Evolutionary conservation across 2,329 filamentous ascomycete genomes (phyloP).

Genomic region (Colletotrichum agaves): DNA sequence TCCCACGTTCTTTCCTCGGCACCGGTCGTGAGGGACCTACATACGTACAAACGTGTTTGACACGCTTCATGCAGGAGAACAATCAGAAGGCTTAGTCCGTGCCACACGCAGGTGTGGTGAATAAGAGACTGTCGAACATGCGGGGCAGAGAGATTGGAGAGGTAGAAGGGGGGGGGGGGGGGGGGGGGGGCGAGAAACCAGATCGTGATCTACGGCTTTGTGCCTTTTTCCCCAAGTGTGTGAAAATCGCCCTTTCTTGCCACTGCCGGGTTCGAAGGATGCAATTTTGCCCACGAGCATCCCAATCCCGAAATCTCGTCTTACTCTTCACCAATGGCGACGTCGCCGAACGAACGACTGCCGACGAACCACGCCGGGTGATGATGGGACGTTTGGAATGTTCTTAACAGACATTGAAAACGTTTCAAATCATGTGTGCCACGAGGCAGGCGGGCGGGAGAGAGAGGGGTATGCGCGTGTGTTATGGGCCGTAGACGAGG

Average conservation of each 20-base stretch:
- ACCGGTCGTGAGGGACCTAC: neutral
- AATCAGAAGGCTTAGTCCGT: neutral
- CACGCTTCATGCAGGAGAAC: neutral
- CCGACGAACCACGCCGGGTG: neutral
- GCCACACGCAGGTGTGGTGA: neutral
- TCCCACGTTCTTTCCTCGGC: neutral
- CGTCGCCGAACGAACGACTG: neutral
- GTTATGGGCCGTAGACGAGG: too few relatives aligned
- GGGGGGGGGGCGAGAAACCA: neutral
- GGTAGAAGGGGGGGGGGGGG: too few relatives aligned
- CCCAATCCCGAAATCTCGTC: neutral
- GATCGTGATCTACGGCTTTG: conserved; percentile 10
- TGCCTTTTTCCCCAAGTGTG: conserved; percentile 18
- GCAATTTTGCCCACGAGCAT: conserved; percentile 11
- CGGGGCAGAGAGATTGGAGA: neutral
- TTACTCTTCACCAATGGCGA: neutral
- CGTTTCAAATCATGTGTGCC: too few relatives aligned
- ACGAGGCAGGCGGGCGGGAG: too few relatives aligned
- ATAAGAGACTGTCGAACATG: neutral
- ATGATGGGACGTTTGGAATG: conserved; percentile 12
- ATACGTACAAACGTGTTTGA: neutral
- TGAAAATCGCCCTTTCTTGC: conserved; percentile 4
- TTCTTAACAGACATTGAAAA: too few relatives aligned
- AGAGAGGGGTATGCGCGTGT: too few relatives aligned
- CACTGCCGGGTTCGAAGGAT: neutral